phyloP scores from a whole-genome alignment of 225 moss, liverwort and hornwort genomes.

The Anthoceros angustus region DNA sequence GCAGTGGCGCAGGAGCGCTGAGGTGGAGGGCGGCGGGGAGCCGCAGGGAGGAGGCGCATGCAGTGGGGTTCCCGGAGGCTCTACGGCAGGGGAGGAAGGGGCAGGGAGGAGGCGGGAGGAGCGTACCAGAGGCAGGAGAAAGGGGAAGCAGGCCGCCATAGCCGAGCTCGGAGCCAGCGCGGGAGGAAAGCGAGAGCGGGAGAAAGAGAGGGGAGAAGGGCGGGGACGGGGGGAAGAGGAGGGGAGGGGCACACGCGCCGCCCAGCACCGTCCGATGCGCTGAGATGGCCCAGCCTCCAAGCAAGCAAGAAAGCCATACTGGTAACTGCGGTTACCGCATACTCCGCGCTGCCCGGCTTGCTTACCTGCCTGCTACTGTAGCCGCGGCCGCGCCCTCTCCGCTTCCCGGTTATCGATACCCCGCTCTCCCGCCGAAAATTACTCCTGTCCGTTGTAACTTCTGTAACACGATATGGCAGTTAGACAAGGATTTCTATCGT shows the following conservation, averaged over 20 bases:
- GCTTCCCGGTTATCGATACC: not conserved
- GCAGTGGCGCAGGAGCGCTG: too few relatives aligned
- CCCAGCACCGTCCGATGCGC: not conserved
- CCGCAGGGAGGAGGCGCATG: too few relatives aligned
- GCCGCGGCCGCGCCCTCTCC: slow-evolving; percentile 4
- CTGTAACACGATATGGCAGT: not conserved
- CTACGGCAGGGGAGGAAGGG: not conserved
- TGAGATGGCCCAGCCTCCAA: not conserved
- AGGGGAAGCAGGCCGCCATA: not conserved
- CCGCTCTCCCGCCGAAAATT: not conserved
- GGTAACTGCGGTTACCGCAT: slow-evolving; percentile 2
- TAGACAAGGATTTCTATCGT: too few relatives aligned
- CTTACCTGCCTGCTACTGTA: not conserved
- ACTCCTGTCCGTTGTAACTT: not conserved
- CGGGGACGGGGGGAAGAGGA: slow-evolving; percentile 3
- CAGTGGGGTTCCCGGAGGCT: too few relatives aligned
- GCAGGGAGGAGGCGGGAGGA: not conserved
- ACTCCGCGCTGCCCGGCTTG: not conserved
- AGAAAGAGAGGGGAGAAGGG: slow-evolving; percentile 3
- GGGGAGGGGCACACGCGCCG: slow-evolving; percentile 4
- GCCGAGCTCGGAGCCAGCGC: slow-evolving; percentile 4
- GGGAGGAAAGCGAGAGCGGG: slow-evolving; percentile 3
- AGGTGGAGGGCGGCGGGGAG: too few relatives aligned
- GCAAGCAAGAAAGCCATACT: slow-evolving; percentile 3
- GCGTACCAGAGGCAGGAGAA: not conserved